Evolutionary conservation across 148 eudicot genomes (phyloP).

Genomic region (Fagopyrum esculentum): DNA sequence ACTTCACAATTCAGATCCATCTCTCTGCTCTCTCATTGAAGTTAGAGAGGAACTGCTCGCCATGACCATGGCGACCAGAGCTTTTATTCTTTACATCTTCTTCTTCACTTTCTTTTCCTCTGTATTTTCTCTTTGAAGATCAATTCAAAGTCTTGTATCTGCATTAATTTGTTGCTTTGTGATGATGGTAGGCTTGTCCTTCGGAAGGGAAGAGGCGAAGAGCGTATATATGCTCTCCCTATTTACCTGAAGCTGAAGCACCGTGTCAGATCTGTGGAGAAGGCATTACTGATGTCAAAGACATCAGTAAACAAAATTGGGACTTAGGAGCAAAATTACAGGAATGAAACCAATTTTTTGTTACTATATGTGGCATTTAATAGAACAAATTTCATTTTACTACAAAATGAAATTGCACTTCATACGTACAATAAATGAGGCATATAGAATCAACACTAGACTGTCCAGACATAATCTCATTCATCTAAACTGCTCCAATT

Average conservation of each 20-base stretch:
- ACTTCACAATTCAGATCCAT: not conserved
- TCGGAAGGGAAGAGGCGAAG: slow-evolving; percentile 90
- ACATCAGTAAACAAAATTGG: slow-evolving; percentile 10
- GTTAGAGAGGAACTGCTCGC: slow-evolving; percentile 18
- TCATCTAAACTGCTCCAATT: too few species aligned
- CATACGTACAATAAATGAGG: too few species aligned
- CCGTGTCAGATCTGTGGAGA: slow-evolving; percentile 72
- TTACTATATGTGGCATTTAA: too few species aligned
- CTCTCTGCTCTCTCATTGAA: slow-evolving; percentile 10
- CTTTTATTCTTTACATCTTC: slow-evolving; percentile 8
- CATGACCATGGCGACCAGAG: slow-evolving; percentile 16
- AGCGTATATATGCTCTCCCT: slow-evolving; percentile 89
- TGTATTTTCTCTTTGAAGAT: slow-evolving; percentile 19
- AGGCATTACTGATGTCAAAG: slow-evolving; percentile 86
- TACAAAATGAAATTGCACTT: too few species aligned
- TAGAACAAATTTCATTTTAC: too few species aligned
- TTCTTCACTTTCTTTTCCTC: slow-evolving; percentile 15
- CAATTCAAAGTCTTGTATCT: not conserved
- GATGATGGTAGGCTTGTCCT: slow-evolving; percentile 59
- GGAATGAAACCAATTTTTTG: too few species aligned
- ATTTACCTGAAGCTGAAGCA: slow-evolving; percentile 95
- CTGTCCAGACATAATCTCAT: too few species aligned
- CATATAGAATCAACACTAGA: too few species aligned
- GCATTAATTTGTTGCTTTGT: not conserved
- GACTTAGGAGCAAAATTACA: too few species aligned